Evolutionary conservation across 73 alveolate genomes (phyloP), one percentile per base, ranked within the genome.

Genomic region (Symbiodinium pilosum): DNA sequence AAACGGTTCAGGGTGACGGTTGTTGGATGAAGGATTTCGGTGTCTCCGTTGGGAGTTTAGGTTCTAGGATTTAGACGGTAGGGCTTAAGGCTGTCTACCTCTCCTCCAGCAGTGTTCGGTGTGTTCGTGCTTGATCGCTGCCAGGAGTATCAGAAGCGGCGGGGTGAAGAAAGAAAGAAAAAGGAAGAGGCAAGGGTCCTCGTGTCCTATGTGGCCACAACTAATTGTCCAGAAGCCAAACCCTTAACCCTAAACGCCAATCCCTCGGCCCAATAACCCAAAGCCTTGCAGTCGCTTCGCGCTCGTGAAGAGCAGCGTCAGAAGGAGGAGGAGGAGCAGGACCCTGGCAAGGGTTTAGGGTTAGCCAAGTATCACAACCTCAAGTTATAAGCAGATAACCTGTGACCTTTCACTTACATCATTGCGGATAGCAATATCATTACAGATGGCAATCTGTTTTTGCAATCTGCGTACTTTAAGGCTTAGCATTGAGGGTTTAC

Each of bases 131-230:
- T 44, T n/a, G 92, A 4, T 5, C 20, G 39, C 28, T 11, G n/a
- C 36, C 38, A 87, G 94, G 94, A 87, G 94, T 87, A 87, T 56
- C 94, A 87, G 34, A 87, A 87, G 68, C 41, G 94, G 32, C 94
- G 94, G 28, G 85, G 24, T 4, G 94, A 87, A 16, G 94, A 87
- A 56, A 54, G 94, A 59, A 56, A 59, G 64, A 87, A 87, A 42
- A 87, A 87, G 64, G 94, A 87, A 38, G 94, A 87, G 94, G 94
- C n/a, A 7, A 34, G 32, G 38, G 11, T 6, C n/a, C n/a, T n/a
- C n/a, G n/a, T n/a, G n/a, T n/a, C n/a, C n/a, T n/a, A n/a, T n/a
- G n/a, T n/a, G n/a, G n/a, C n/a, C n/a, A n/a, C n/a, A n/a, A n/a
- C n/a, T n/a, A n/a, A n/a, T n/a, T n/a, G 59, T 6, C 59, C 21